Evolutionary conservation across 1,284 basidiomycete genomes (phyloP).

Genomic region (Mycena sp.): DNA sequence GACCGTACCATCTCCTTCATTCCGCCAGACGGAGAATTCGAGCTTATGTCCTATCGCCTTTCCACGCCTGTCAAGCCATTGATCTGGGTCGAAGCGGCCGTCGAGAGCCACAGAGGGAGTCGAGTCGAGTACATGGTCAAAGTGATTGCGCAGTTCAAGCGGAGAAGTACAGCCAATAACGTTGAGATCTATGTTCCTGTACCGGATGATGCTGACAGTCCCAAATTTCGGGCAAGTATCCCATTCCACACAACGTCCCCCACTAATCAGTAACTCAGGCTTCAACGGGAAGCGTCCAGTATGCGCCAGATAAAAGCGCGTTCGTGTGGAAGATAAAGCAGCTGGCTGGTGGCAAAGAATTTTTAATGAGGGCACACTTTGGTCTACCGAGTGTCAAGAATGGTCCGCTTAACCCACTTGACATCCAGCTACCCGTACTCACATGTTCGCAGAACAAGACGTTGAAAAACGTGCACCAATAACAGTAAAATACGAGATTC

Average conservation of each 20-base stretch:
- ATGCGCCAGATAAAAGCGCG: conserved; percentile 94
- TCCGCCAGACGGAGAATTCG: conserved; percentile 98
- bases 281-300: conserved; percentile 91
- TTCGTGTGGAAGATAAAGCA: conserved; percentile 99
- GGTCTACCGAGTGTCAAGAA: conserved; percentile 90
- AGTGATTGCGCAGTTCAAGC: conserved; percentile 97
- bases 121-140: conserved; percentile 99
- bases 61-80: conserved; percentile 97
- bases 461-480: conserved; percentile 93
- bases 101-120: conserved; percentile 94
- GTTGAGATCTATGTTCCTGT: conserved; percentile 99
- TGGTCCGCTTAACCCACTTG: conserved; percentile 54
- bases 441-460: conserved; percentile 69
- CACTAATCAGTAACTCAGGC: conserved; percentile 57
- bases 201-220: conserved; percentile 97
- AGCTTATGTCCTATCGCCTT: conserved; percentile 97
- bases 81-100: conserved; percentile 97
- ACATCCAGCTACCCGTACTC: not conserved
- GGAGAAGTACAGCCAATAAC: conserved; percentile 96
- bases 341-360: conserved; percentile 91
- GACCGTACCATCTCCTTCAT: conserved; percentile 99
- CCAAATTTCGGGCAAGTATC: conserved; percentile 87
- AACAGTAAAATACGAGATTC: conserved; percentile 97
- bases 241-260: not conserved
- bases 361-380: conserved; percentile 96